These are phyloP conservation scores for Aspergillus panamensis DNA, from an alignment of 495 filamentous ascomycete genomes.

Conservation along the genomic window DNA sequence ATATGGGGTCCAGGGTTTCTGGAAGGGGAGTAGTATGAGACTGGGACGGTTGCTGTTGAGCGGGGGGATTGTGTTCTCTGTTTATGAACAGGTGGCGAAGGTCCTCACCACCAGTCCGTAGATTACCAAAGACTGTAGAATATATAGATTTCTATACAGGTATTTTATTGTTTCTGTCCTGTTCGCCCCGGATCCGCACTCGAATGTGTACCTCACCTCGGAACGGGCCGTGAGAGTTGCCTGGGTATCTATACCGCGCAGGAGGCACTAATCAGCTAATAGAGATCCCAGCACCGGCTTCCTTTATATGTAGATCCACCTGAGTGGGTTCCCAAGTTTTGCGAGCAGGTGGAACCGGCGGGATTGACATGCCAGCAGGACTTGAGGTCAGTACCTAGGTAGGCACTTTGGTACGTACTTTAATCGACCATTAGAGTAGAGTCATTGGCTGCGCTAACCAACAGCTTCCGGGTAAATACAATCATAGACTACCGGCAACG, in stretches of 20 bases:
- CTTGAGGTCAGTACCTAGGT: too few relatives aligned
- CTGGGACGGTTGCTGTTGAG: conserved; percentile 59
- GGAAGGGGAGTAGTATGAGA: conserved; percentile 66
- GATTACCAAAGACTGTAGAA: not conserved
- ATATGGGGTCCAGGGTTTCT: conserved; percentile 57
- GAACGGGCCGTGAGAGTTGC: too few relatives aligned
- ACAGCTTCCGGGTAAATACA: not conserved
- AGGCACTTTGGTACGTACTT: too few relatives aligned
- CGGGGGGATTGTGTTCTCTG: conserved; percentile 63
- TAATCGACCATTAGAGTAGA: not conserved
- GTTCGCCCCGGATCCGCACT: not conserved
- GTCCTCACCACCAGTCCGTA: not conserved
- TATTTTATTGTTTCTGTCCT: not conserved
- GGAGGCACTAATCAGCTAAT: too few relatives aligned
- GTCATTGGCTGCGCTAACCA: not conserved
- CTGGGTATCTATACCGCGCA: too few relatives aligned
- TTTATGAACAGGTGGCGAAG: conserved; percentile 53
- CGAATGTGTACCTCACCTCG: too few relatives aligned
- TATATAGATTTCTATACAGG: not conserved
- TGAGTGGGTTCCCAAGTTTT: too few relatives aligned
- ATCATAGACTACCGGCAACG: not conserved
- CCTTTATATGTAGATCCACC: too few relatives aligned
- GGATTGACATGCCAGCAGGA: too few relatives aligned
- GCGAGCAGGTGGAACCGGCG: too few relatives aligned
- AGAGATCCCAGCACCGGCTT: too few relatives aligned